Conservation (phyloP, 306 rosid species). For the Sphenostylis stenocarpa region DNA sequence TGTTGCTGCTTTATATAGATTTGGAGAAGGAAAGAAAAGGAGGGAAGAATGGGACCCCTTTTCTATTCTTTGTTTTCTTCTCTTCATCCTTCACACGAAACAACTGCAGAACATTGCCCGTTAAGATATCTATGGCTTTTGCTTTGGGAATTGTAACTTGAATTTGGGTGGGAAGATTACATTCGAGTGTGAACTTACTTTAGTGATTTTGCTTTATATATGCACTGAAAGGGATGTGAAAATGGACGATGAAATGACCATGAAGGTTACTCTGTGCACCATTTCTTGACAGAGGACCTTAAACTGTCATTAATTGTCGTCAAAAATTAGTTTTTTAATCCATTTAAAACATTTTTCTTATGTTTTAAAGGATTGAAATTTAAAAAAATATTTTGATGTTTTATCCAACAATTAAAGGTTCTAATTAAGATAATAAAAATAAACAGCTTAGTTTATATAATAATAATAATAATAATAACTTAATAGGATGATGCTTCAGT, state of each 20-base stretch:
- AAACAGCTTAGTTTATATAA: too few species aligned
- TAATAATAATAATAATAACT: too few species aligned
- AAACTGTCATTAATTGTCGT: neutral
- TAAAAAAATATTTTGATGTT: too few species aligned
- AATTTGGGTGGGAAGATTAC: neutral
- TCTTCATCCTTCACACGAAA: constrained; percentile 29
- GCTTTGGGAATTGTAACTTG: constrained; percentile 17
- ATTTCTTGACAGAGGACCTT: neutral
- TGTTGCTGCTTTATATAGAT: constrained; percentile 41
- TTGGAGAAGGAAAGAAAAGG: constrained; percentile 32
- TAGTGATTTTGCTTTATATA: neutral
- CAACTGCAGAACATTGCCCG: neutral
- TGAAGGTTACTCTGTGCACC: neutral
- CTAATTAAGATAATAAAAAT: too few species aligned
- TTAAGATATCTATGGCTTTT: neutral
- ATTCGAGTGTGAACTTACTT: neutral
- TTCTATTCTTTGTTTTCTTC: constrained; percentile 6
- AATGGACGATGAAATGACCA: neutral
- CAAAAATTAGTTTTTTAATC: too few species aligned
- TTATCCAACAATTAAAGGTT: too few species aligned
- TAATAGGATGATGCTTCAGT: neutral
- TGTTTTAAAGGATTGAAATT: too few species aligned
- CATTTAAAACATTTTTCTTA: too few species aligned
- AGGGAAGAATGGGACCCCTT: constrained; percentile 25
- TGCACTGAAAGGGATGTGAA: neutral